phyloP scores from a whole-genome alignment of 2,329 filamentous ascomycete genomes.

The Nakataea oryzae region DNA sequence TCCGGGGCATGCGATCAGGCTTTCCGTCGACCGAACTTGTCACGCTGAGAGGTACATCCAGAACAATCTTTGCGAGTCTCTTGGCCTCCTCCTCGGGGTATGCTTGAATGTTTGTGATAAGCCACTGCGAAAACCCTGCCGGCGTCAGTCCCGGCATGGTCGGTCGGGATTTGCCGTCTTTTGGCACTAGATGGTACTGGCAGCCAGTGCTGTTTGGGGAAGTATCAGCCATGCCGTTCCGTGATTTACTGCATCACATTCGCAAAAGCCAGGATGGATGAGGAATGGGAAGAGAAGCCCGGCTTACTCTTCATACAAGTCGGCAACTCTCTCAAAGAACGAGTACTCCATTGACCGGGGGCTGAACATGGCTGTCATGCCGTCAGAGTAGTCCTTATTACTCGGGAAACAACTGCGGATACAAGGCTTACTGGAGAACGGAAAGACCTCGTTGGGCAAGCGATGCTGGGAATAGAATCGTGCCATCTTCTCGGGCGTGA shows the following conservation, averaged over 20 bases:
- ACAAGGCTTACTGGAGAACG: slow-evolving; percentile 11
- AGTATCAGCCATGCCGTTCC: not conserved
- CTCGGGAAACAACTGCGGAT: too few species aligned
- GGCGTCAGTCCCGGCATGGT: slow-evolving; percentile 56
- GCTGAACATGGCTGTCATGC: not conserved
- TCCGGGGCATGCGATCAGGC: slow-evolving; percentile 67
- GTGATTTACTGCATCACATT: not conserved
- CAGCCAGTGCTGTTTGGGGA: slow-evolving; percentile 25
- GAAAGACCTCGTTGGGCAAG: slow-evolving; percentile 23
- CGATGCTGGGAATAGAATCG: slow-evolving; percentile 61
- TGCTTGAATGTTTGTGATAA: slow-evolving; percentile 61
- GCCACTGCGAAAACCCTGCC: slow-evolving; percentile 61
- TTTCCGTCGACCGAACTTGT: slow-evolving; percentile 44
- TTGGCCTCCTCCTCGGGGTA: slow-evolving; percentile 67
- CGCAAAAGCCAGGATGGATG: not conserved
- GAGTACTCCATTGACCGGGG: not conserved
- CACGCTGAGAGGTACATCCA: slow-evolving; percentile 56
- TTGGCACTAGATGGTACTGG: slow-evolving; percentile 56
- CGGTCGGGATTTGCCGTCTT: slow-evolving; percentile 37
- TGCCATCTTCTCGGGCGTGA: slow-evolving; percentile 66
- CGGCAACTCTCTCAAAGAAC: slow-evolving; percentile 39
- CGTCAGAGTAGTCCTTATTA: not conserved
- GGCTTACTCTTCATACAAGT: slow-evolving; percentile 37
- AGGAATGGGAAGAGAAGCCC: not conserved
- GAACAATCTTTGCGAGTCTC: slow-evolving; percentile 57